A percentile compares a stretch with the other conserved stretches of the same genome.
Evolutionary conservation across 2,329 filamentous ascomycete genomes (phyloP).

Genomic region (Graphilbum fragrans): DNA sequence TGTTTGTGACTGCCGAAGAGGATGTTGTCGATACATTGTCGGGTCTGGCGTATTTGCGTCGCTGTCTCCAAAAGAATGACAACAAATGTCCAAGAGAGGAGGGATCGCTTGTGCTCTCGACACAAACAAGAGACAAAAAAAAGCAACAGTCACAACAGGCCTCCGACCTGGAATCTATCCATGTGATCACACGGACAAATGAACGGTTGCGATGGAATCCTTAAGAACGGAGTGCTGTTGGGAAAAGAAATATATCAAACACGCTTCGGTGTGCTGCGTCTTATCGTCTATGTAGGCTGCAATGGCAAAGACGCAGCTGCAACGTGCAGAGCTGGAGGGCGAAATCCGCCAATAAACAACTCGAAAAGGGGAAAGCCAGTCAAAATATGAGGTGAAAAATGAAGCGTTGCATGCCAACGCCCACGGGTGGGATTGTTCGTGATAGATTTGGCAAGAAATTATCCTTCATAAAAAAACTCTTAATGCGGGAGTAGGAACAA

Average conservation of each 20-base stretch:
- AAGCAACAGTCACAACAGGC: too few species aligned
- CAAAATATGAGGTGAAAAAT: conserved; percentile 1
- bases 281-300: too few species aligned
- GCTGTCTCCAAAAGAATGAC: too few species aligned
- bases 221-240: not conserved
- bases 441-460: conserved; percentile 1
- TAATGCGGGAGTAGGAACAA: not conserved
- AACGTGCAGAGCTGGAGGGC: not conserved
- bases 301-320: too few species aligned
- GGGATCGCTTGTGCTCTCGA: too few species aligned
- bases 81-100: too few species aligned
- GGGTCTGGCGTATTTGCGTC: conserved; percentile 9
- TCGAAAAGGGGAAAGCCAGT: not conserved
- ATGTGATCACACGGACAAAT: too few species aligned
- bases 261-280: not conserved
- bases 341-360: not conserved
- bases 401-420: conserved; percentile 8
- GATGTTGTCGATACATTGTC: conserved; percentile 47
- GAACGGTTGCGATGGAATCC: too few species aligned
- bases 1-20: conserved; percentile 44
- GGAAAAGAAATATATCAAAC: not conserved
- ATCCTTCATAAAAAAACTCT: not conserved
- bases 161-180: too few species aligned
- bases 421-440: not conserved
- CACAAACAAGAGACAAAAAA: too few species aligned